Percentiles rank a stretch among this genome's conserved stretches.
phyloP scores from a whole-genome alignment of 192 early-diverging fungal genomes.

The Backusella tarrabulga region DNA sequence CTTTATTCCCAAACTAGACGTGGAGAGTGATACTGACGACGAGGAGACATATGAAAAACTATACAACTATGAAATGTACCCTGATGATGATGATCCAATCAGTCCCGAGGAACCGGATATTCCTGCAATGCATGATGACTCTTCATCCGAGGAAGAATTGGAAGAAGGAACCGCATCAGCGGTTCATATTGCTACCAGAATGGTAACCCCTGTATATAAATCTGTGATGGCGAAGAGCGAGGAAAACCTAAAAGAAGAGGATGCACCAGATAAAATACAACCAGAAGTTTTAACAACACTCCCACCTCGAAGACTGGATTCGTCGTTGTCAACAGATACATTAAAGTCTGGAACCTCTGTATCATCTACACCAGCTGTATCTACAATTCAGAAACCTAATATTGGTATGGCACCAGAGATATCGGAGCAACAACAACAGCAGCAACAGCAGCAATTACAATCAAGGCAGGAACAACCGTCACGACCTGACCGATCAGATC shows the following conservation, averaged over 20 bases:
- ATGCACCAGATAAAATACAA: background rate
- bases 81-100: background rate
- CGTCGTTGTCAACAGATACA: background rate
- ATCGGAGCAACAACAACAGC: background rate
- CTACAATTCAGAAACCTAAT: background rate
- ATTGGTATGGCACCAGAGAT: background rate
- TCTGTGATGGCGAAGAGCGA: background rate
- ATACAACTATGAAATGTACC: background rate
- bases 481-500: background rate
- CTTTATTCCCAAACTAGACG: background rate
- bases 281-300: background rate
- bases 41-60: background rate
- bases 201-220: slow-evolving; percentile 10
- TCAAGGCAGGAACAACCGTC: background rate
- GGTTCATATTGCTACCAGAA: slow-evolving; percentile 2
- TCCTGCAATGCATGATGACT: background rate
- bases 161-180: background rate
- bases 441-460: background rate
- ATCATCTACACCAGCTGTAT: background rate
- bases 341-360: background rate
- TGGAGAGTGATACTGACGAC: background rate
- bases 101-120: background rate
- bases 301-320: background rate
- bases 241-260: background rate
- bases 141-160: background rate